Evolutionary conservation across 2,329 filamentous ascomycete species (phyloP).

Genomic region (Capronia epimyces): DNA sequence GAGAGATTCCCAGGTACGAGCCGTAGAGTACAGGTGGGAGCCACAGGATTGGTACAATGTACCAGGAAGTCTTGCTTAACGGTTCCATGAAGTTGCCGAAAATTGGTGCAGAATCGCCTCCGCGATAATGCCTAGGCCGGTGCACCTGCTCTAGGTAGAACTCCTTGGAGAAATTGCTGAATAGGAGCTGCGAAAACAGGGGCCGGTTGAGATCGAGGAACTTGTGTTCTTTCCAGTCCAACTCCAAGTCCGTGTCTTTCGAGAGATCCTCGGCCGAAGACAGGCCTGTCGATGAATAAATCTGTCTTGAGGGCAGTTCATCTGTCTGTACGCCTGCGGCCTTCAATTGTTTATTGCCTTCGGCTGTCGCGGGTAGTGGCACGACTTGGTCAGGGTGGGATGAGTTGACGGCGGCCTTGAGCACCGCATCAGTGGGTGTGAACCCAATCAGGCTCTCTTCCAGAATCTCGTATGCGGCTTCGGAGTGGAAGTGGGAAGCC

Average conservation of each 20-base stretch:
- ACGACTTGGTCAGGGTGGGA: constrained; percentile 47
- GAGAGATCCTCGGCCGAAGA: constrained; percentile 79
- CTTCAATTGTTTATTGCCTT: constrained; percentile 46
- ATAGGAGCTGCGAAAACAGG: constrained; percentile 81
- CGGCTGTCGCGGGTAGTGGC: constrained; percentile 47
- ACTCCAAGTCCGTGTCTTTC: constrained; percentile 69
- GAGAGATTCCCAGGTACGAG: constrained; percentile 58
- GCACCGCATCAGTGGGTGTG: constrained; percentile 56
- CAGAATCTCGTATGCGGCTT: constrained; percentile 91
- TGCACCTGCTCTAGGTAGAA: constrained; percentile 97
- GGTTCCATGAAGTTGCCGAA: constrained; percentile 99
- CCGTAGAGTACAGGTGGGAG: constrained; percentile 73
- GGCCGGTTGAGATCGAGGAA: constrained; percentile 86
- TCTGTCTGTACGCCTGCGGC: constrained; percentile 43
- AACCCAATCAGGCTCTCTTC: constrained; percentile 84
- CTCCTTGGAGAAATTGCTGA: constrained; percentile 81
- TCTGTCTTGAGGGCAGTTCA: constrained; percentile 31
- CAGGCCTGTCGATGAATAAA: constrained; percentile 69
- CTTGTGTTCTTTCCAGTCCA: constrained; percentile 84
- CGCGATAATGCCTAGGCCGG: constrained; percentile 89
- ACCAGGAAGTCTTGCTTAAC: constrained; percentile 93
- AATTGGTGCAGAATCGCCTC: constrained; percentile 82
- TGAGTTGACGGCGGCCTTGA: constrained; percentile 48
- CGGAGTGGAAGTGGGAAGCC: constrained; percentile 76
- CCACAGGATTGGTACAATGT: constrained; percentile 78